phyloP scores from a whole-genome alignment of 2,329 filamentous ascomycete species.

The Colletotrichum sansevieriae region DNA sequence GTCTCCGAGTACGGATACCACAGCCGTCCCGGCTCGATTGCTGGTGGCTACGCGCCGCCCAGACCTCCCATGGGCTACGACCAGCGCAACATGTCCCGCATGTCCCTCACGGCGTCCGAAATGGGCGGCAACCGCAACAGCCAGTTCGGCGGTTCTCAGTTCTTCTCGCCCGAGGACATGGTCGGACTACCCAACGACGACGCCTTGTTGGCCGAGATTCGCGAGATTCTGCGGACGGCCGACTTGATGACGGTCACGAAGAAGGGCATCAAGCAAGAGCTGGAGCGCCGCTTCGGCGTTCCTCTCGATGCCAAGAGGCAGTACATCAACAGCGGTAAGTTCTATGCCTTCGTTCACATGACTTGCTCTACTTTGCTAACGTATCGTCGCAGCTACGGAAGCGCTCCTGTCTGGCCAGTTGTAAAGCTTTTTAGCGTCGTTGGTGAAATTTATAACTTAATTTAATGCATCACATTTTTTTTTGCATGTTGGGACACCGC shows the following conservation, averaged over 20 bases:
- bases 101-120: constrained; percentile 85
- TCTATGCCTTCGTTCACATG: constrained; percentile 21
- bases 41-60: constrained; percentile 52
- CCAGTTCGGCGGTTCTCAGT: constrained; percentile 71
- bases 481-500: constrained; percentile 16
- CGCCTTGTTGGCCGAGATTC: constrained; percentile 90
- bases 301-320: constrained; percentile 87
- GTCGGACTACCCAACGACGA: constrained; percentile 87
- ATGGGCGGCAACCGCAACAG: constrained; percentile 70
- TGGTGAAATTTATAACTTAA: constrained; percentile 21
- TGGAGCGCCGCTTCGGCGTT: constrained; percentile 91
- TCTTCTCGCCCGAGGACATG: constrained; percentile 75
- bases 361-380: constrained; percentile 41
- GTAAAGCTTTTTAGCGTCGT: constrained; percentile 53
- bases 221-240: constrained; percentile 90
- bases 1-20: constrained; percentile 80
- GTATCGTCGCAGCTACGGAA: constrained; percentile 72
- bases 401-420: constrained; percentile 83
- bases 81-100: constrained; percentile 68
- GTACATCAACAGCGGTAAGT: constrained; percentile 93
- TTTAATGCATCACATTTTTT: constrained; percentile 31
- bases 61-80: constrained; percentile 66
- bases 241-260: constrained; percentile 99
- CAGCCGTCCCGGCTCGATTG: constrained; percentile 69
- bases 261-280: constrained; percentile 95